A percentile compares a stretch with the other conserved stretches of the same genome.
Evolutionary conservation across 768 basidiomycete species (phyloP).

Genomic region (Cystobasidium onofrii): DNA sequence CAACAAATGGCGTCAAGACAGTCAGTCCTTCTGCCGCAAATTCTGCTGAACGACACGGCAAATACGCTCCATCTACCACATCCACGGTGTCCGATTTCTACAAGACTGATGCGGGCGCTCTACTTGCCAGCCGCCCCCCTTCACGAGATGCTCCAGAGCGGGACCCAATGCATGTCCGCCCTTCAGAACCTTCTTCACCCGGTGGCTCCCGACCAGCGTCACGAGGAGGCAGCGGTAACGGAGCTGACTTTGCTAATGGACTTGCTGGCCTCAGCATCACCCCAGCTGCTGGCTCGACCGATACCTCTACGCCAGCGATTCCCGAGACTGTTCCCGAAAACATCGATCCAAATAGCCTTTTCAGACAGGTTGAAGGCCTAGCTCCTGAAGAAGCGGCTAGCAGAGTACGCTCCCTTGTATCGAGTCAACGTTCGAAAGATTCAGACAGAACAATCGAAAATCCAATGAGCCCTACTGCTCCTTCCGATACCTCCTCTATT

Average conservation of each 20-base stretch:
- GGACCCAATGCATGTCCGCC: constrained; percentile 29
- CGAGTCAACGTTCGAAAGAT: background rate
- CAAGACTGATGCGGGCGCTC: constrained; percentile 5
- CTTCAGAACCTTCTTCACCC: constrained; percentile 15
- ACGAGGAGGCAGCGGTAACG: background rate
- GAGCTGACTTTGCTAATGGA: background rate
- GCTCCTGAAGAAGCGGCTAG: constrained; percentile 19
- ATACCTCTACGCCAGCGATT: background rate
- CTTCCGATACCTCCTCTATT: background rate
- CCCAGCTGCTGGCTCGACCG: background rate
- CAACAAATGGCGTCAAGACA: background rate
- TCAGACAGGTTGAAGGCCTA: constrained; percentile 14
- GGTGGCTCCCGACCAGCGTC: background rate
- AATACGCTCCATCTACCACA: background rate
- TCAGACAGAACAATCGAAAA: background rate
- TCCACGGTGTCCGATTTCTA: constrained; percentile 5
- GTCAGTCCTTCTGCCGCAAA: no score
- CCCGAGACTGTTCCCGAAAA: background rate
- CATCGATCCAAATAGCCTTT: constrained; percentile 3
- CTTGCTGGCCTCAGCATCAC: background rate
- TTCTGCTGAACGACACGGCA: background rate
- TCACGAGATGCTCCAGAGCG: constrained; percentile 29
- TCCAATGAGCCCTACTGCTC: background rate
- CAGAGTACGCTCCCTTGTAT: background rate
- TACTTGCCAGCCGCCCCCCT: constrained; percentile 23